Base-by-base conservation (phyloP, 768 basidiomycete genomes). In the Albatrellus ellisii region DNA sequence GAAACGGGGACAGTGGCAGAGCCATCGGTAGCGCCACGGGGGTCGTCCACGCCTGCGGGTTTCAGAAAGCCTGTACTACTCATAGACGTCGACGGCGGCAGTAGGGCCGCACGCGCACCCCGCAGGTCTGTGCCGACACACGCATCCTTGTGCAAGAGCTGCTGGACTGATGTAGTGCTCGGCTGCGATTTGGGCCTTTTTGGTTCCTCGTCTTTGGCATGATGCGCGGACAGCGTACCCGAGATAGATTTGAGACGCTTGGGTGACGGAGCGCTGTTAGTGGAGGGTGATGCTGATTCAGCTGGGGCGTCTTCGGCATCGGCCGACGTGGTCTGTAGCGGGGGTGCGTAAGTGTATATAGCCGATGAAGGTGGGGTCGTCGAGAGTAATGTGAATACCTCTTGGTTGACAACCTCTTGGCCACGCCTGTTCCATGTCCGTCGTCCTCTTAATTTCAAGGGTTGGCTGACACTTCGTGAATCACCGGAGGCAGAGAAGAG, bases 371-470 rank as follows among this genome's bases (percentile, higher is more conserved):
- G 2, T 12, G 3, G 21, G 34, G 21, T 6, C n/a, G 26, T 11
- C 14, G 36, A 37, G 27, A 20, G 36, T 24, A 22, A 50, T 46
- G 26, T 46, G 39, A 14, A n/a, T 26, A 12, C 21, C 32, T 39
- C 36, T 46, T 7, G 33, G 40, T n/a, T n/a, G 29, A 50, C 42
- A 22, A 36, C 25, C 46, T 50, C 48, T 36, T 46, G 46, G 35
- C 48, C 48, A 41, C 46, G 48, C 43, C 48, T 50, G 28, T 48
- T 43, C 48, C 48, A 50, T 31, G 38, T 48, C 29, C 48, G 43
- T 27, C 48, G 38, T 5, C 48, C 48, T 20, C 42, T 47, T 46
- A 39, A 18, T 20, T 44, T 47, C 46, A 39, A 18, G 26, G 26
- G 35, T 27, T 29, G 21, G 34, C 25, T 40, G 45, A 36, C n/a